These are phyloP conservation scores for Malassezia restricta DNA, from an alignment of 1,284 basidiomycete genomes.

Conservation along the genomic window DNA sequence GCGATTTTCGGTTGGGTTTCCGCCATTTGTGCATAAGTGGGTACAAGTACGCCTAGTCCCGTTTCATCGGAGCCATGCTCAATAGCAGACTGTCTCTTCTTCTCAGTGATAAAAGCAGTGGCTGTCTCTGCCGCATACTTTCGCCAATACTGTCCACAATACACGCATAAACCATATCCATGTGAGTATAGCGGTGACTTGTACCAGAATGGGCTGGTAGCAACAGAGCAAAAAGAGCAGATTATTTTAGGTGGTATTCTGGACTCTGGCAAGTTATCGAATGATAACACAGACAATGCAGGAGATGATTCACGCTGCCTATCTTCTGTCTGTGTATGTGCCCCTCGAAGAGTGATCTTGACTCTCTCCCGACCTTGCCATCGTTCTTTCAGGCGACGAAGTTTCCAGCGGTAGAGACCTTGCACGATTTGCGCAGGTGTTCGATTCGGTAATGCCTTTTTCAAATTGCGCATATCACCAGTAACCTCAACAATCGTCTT, in stretches of 20 bases:
- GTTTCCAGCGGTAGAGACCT: slow-evolving; percentile 75
- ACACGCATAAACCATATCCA: slow-evolving; percentile 33
- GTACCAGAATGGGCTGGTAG: slow-evolving; percentile 35
- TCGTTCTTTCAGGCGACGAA: slow-evolving; percentile 47
- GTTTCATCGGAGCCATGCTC: slow-evolving; percentile 35
- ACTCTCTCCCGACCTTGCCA: not conserved
- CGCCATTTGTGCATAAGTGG: not conserved
- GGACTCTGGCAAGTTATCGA: not conserved
- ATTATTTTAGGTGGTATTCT: not conserved
- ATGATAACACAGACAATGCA: not conserved
- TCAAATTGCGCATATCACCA: slow-evolving; percentile 64
- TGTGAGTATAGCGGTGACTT: slow-evolving; percentile 28
- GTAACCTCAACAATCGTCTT: slow-evolving; percentile 60
- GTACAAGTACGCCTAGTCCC: slow-evolving; percentile 8
- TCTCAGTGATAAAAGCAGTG: slow-evolving; percentile 14
- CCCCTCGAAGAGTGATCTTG: slow-evolving; percentile 1
- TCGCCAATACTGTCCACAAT: slow-evolving; percentile 43
- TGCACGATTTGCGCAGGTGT: slow-evolving; percentile 65
- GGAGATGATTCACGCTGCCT: slow-evolving; percentile 4
- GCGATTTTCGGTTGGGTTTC: not conserved
- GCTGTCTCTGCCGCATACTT: slow-evolving; percentile 42
- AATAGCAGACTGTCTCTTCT: slow-evolving; percentile 28
- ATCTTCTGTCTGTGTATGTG: not conserved
- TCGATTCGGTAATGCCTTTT: slow-evolving; percentile 61
- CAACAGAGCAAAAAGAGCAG: slow-evolving; percentile 38